Percentiles rank a stretch among this genome's conserved stretches.
Evolutionary conservation across 2,329 filamentous ascomycete species (phyloP).

Genomic region (Paecilomyces variotii): DNA sequence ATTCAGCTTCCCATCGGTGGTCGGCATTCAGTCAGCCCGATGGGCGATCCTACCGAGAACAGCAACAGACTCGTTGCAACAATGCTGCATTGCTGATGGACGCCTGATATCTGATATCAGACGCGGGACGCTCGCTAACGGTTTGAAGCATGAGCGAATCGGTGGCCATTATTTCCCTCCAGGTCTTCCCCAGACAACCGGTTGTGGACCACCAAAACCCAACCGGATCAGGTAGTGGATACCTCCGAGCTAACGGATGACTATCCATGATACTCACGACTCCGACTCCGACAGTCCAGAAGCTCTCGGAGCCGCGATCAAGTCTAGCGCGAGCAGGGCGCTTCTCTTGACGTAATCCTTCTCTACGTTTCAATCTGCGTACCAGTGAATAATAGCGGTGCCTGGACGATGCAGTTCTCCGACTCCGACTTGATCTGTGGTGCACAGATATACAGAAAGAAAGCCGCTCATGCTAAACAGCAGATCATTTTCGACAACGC

Average conservation of each 20-base stretch:
- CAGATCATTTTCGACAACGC: background rate
- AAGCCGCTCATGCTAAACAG: background rate
- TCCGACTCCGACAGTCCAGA: background rate
- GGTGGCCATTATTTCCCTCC: background rate
- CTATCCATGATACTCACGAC: background rate
- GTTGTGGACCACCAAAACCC: background rate
- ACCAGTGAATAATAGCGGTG: background rate
- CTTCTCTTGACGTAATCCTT: background rate
- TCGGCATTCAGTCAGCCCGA: background rate
- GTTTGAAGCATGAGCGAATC: background rate
- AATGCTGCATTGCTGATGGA: background rate
- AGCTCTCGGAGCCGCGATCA: background rate
- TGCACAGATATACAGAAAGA: background rate
- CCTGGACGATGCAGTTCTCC: background rate
- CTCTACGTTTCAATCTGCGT: background rate
- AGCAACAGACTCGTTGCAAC: background rate
- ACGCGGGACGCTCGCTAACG: background rate
- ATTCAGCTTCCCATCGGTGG: background rate
- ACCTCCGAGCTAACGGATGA: background rate
- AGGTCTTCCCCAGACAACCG: background rate
- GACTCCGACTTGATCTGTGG: background rate
- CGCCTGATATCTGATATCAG: background rate
- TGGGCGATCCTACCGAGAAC: background rate
- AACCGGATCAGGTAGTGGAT: background rate
- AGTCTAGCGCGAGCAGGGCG: background rate